Conservation (phyloP, 2,329 filamentous ascomycete species). For the Didymellaceae sp. region DNA sequence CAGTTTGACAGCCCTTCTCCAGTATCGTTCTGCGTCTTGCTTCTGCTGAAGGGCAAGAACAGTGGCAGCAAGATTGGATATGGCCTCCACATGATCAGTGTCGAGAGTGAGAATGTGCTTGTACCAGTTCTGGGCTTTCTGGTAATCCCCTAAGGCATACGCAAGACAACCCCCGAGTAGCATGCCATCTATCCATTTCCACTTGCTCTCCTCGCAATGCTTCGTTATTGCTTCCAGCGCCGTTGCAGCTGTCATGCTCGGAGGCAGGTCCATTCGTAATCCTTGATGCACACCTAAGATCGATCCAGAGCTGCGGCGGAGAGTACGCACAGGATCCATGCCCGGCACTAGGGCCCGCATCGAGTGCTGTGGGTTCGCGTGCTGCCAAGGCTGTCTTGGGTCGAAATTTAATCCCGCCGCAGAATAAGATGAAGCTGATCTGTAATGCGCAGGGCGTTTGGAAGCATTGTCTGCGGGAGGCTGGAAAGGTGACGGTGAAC, state of each 20-base stretch:
- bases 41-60: constrained; percentile 82
- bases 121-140: constrained; percentile 78
- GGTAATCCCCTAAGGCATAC: constrained; percentile 86
- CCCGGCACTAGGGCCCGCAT: constrained; percentile 29
- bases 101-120: constrained; percentile 68
- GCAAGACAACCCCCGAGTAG: constrained; percentile 88
- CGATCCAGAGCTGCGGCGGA: constrained; percentile 46
- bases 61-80: constrained; percentile 91
- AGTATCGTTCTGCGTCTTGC: constrained; percentile 83
- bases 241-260: constrained; percentile 46
- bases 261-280: constrained; percentile 37
- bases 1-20: constrained; percentile 81
- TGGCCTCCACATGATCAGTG: constrained; percentile 80
- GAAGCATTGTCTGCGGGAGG: constrained; percentile 27
- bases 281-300: constrained; percentile 37
- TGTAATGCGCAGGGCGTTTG: constrained; percentile 36
- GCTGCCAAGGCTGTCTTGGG: constrained; percentile 39
- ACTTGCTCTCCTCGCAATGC: constrained; percentile 50
- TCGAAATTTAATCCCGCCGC: constrained; percentile 22
- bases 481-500: constrained; percentile 28
- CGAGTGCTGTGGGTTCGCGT: constrained; percentile 26
- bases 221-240: constrained; percentile 47
- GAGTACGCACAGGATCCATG: constrained; percentile 38
- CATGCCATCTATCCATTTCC: constrained; percentile 86
- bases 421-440: constrained; percentile 42